Evolutionary conservation across 768 basidiomycete genomes (phyloP), one percentile per base, ranked within the genome.

Genomic region (Sistotremastrum suecicum): DNA sequence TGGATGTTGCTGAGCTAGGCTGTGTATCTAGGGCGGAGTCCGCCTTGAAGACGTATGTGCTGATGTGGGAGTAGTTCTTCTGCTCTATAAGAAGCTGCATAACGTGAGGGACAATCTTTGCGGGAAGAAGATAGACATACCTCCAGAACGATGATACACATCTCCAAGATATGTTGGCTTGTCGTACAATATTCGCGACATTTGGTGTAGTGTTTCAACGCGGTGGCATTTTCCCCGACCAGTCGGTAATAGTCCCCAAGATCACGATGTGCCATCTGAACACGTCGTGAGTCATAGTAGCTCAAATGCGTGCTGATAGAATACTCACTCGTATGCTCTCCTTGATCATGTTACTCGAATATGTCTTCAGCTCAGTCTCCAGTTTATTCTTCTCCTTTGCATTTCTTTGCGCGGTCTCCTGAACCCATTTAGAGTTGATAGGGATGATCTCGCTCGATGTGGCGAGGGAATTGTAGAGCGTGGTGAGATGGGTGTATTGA

Each of bases 341-440:
- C 64, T 95, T 98, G 70, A 98, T 95, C 80, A 97, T 83, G 60
- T 95, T 98, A 55, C 86, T 91, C 52, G 80, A 73, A 58, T 97
- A 97, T 7, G 83, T 87, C 74, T 90, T 92, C 57, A 97, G 68
- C 60, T 98, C 94, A 4, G 91, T 83, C 65, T 95, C 92, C 48
- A 95, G 66, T 60, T 83, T 87, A n/a, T 72, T 74, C 48, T 69
- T 70, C 57, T 92, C 88, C n/a, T 74, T 72, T 50, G 69, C 65
- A 55, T 84, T 88, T 61, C 72, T 76, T 49, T 72, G 67, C 38
- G 67, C 66, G 31, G 66, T 72, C 53, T 80, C 75, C 38, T 91
- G 84, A 11, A 77, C 62, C 91, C 89, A 95, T 7, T 65, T 68
- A 46, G 70, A 65, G 56, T 92, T 80, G 31, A 81, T 55, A 39